These are phyloP conservation scores for Penicillium sp. DNA, from an alignment of 2,329 filamentous ascomycete species.

Conservation along the genomic window DNA sequence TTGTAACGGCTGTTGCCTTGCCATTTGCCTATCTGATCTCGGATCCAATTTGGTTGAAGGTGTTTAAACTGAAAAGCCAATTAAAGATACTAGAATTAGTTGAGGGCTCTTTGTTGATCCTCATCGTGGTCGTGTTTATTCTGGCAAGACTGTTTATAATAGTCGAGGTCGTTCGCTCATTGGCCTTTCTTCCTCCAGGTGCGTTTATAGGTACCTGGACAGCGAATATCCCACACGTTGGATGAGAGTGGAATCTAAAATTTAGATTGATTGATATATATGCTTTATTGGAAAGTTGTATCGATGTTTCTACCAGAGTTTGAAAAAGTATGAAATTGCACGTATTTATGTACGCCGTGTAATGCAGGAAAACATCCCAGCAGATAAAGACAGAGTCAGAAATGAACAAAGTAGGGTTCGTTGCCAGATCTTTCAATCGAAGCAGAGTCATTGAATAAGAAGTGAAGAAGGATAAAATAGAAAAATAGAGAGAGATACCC, in stretches of 20 bases:
- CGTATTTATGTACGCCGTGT: constrained; percentile 24
- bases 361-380: constrained; percentile 24
- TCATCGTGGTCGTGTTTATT: background rate
- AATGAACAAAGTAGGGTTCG: constrained; percentile 10
- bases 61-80: background rate
- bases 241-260: background rate
- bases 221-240: background rate
- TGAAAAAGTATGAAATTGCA: constrained; percentile 9
- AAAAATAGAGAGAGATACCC: background rate
- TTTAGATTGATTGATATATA: background rate
- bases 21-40: background rate
- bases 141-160: background rate
- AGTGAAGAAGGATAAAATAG: background rate
- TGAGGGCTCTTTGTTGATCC: background rate
- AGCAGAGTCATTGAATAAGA: constrained; percentile 9
- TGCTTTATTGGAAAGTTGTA: background rate
- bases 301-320: background rate
- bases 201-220: background rate
- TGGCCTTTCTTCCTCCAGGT: background rate
- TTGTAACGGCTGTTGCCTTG: background rate
- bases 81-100: background rate
- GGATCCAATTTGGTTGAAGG: background rate
- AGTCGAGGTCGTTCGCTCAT: background rate
- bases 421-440: constrained; percentile 11
- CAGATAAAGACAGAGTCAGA: constrained; percentile 10